Evolutionary conservation across 495 filamentous ascomycete genomes (phyloP).

Genomic region (Pyronema domesticum): DNA sequence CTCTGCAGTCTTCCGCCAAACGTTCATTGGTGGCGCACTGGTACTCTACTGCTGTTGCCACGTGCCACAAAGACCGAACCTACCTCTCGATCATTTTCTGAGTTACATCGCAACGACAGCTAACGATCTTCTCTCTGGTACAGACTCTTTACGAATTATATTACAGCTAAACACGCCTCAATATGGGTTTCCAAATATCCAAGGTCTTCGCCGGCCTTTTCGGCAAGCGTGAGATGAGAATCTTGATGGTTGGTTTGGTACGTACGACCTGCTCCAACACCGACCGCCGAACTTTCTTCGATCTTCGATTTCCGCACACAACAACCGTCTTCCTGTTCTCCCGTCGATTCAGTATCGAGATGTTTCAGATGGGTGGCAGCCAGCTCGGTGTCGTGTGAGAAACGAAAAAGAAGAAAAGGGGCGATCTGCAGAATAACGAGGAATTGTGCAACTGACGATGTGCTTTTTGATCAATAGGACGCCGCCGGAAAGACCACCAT

Average conservation of each 20-base stretch:
- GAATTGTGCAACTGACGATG: slow-evolving; percentile 4
- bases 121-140: background rate
- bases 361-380: background rate
- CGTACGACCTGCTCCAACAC: slow-evolving; percentile 4
- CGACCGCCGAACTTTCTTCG: background rate
- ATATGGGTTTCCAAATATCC: slow-evolving; percentile 88
- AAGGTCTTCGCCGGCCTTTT: slow-evolving; percentile 87
- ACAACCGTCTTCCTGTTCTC: background rate
- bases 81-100: background rate
- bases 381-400: background rate
- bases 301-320: background rate
- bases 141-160: background rate
- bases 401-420: slow-evolving; percentile 3
- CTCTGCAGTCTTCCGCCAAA: background rate
- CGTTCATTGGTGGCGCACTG: background rate
- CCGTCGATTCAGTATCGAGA: background rate
- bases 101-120: background rate
- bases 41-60: background rate
- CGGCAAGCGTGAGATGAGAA: slow-evolving; percentile 99
- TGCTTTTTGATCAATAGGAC: slow-evolving; percentile 32
- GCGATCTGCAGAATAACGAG: slow-evolving; percentile 4
- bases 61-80: background rate
- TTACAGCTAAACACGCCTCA: slow-evolving; percentile 31
- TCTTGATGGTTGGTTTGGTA: slow-evolving; percentile 90
- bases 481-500: slow-evolving; percentile 99